These are phyloP conservation scores for Malassezia sympodialis DNA, from an alignment of 1,284 basidiomycete species.

Conservation along the genomic window DNA sequence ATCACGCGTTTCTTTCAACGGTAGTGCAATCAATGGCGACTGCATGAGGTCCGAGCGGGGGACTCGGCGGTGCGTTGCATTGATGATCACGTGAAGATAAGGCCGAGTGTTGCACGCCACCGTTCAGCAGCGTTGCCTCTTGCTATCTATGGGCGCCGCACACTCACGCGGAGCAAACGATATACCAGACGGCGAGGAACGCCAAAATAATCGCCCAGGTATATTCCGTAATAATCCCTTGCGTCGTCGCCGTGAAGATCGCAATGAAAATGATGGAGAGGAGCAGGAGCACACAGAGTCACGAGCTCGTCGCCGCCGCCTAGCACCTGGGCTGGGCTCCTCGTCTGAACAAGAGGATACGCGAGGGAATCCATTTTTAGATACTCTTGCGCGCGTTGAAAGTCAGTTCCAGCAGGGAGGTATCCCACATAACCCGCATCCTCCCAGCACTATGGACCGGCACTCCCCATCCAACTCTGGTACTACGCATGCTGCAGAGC, in stretches of 20 bases:
- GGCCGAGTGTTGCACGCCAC: not conserved
- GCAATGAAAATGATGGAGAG: conserved; percentile 1
- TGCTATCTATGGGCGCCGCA: conserved; percentile 12
- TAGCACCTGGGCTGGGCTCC: not conserved
- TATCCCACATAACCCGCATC: not conserved
- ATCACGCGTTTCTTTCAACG: conserved; percentile 54
- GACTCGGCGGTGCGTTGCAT: not conserved
- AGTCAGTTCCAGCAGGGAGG: not conserved
- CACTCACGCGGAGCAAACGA: conserved; percentile 12
- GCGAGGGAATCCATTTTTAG: not conserved
- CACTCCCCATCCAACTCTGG: not conserved
- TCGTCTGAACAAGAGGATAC: not conserved
- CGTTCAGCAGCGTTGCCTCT: not conserved
- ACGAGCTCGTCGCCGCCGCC: not conserved
- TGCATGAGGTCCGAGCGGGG: conserved; percentile 25
- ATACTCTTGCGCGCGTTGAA: not conserved
- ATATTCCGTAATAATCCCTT: not conserved
- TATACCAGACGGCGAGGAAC: not conserved
- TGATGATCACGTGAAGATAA: not conserved
- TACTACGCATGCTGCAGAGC: not conserved
- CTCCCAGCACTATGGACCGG: not conserved
- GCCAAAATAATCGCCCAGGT: not conserved
- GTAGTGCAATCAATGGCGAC: conserved; percentile 52
- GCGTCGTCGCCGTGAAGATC: conserved; percentile 11
- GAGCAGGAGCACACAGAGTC: not conserved